Percentiles rank a stretch among this genome's conserved stretches.
These are phyloP conservation scores for Chalara sp. DNA, from an alignment of 2,329 filamentous ascomycete species.

Conservation along the genomic window DNA sequence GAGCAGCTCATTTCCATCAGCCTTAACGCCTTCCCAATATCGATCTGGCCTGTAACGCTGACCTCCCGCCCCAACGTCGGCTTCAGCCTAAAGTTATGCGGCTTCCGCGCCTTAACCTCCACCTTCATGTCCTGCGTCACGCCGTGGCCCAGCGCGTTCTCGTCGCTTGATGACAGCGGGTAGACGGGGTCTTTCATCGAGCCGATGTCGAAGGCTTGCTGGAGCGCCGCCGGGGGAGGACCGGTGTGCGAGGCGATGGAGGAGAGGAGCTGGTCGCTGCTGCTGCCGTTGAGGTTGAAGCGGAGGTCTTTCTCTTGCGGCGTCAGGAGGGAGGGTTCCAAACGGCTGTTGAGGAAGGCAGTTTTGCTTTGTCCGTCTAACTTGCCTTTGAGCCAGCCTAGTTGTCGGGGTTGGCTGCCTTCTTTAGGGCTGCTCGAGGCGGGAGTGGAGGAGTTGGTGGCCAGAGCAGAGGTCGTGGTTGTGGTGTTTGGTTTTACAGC, in stretches of 20 bases:
- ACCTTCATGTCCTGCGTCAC: background rate
- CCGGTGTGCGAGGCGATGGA: too few species aligned
- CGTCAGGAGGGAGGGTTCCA: too few species aligned
- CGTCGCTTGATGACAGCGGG: background rate
- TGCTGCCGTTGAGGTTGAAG: too few species aligned
- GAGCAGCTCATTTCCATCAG: conserved; percentile 35
- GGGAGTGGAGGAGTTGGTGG: background rate
- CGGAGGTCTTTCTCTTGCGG: too few species aligned
- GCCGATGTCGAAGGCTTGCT: conserved; percentile 2
- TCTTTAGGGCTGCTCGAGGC: background rate
- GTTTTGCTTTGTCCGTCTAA: background rate
- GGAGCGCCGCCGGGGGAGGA: background rate
- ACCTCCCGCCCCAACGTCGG: conserved; percentile 22
- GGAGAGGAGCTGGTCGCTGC: too few species aligned
- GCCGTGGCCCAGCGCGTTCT: background rate
- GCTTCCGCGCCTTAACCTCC: background rate
- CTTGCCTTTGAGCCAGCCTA: background rate
- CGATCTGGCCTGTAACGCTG: conserved; percentile 12
- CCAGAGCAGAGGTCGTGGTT: conserved; percentile 5
- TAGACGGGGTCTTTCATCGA: conserved; percentile 3
- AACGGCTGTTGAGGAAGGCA: too few species aligned
- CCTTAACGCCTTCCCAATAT: conserved; percentile 19
- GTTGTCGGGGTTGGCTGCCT: background rate
- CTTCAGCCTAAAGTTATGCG: conserved; percentile 14
- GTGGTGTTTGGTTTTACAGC: conserved; percentile 4